Base-by-base conservation (phyloP, 2,329 filamentous ascomycete species). In the Tolypocladium guangdongense region DNA sequence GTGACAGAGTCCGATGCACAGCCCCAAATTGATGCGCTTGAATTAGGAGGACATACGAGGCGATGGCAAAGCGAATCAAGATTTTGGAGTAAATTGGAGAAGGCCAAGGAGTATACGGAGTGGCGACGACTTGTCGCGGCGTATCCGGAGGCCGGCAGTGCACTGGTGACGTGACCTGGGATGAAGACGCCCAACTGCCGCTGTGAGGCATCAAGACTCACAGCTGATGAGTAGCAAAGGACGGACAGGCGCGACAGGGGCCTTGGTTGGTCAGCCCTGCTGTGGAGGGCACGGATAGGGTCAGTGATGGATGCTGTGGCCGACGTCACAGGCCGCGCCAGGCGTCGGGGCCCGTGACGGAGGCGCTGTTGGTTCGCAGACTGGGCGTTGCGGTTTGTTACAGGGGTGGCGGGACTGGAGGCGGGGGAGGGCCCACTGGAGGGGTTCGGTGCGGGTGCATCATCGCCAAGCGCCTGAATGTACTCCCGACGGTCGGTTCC, bases 271-370 rank as follows among this genome's bases (percentile, higher is more conserved):
- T 10, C 37, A 41, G 52, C 46, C 51, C 52, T 53, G 51, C 43
- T 20, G n/a, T 35, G 32, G 24, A 22, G 33, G 43, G 43, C 18
- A 20, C 24, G 27, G 43, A 27, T 20, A 47, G 22, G 27, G 30
- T 45, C 51, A 48, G 39, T 52, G 32, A 22, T 20, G 45, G 45
- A 39, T 3, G 16, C n/a, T 11, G 7, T 50, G 52, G 27, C 22
- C 50, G 41, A 53, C 52, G 52, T 53, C 52, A 53, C 45, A 47
- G 48, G 51, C 45, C 45, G 35, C 35, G 14, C 32, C 32, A 11
- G 32, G 7, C 30, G 30, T 8, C 5, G 30, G 4, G 7, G 30
- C 30, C 4, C 27, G n/a, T n/a, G n/a, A n/a, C n/a, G n/a, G n/a
- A n/a, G n/a, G n/a, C n/a, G n/a, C n/a, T n/a, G n/a, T n/a, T n/a